phyloP scores from a whole-genome alignment of 225 moss, liverwort and hornwort genomes.

The Physcomitrium patens region DNA sequence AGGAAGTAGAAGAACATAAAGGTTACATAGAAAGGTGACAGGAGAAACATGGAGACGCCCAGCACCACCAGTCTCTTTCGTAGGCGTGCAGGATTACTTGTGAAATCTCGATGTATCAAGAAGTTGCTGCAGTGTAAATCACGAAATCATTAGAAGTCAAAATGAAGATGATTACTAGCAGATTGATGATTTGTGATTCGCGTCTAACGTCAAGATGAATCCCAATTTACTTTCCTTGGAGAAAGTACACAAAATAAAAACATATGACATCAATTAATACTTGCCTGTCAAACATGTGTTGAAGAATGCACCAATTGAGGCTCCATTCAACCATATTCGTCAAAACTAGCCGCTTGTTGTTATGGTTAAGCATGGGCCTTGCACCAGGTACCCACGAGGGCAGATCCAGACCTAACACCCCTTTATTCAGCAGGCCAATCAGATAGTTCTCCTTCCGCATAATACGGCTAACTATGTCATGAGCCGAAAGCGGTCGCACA shows the following conservation, averaged over 20 bases:
- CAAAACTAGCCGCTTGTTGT: slow-evolving; percentile 77
- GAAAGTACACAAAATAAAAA: not conserved
- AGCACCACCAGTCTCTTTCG: slow-evolving; percentile 88
- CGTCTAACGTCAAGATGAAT: slow-evolving; percentile 1
- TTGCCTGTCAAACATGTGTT: slow-evolving; percentile 97
- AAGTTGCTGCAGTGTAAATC: slow-evolving; percentile 74
- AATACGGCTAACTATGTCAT: slow-evolving; percentile 97
- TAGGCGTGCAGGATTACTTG: slow-evolving; percentile 78
- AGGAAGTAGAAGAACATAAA: slow-evolving; percentile 98
- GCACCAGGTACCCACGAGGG: slow-evolving; percentile 93
- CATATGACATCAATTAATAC: slow-evolving; percentile 10
- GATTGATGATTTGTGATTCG: slow-evolving; percentile 11
- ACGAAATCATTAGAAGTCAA: slow-evolving; percentile 11
- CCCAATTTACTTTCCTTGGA: slow-evolving; percentile 4
- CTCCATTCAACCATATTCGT: slow-evolving; percentile 99
- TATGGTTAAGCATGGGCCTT: slow-evolving; percentile 66
- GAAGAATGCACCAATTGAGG: slow-evolving; percentile 97
- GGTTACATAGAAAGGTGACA: slow-evolving; percentile 92
- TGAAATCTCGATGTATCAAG: slow-evolving; percentile 82
- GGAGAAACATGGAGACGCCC: slow-evolving; percentile 83
- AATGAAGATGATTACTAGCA: slow-evolving; percentile 25
- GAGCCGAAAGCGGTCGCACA: slow-evolving; percentile 94
- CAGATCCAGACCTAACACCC: slow-evolving; percentile 78
- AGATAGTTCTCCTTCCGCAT: slow-evolving; percentile 99
- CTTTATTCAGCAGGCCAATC: slow-evolving; percentile 90